phyloP scores from a whole-genome alignment of 164 flowering plant genomes.

The Macadamia integrifolia region DNA sequence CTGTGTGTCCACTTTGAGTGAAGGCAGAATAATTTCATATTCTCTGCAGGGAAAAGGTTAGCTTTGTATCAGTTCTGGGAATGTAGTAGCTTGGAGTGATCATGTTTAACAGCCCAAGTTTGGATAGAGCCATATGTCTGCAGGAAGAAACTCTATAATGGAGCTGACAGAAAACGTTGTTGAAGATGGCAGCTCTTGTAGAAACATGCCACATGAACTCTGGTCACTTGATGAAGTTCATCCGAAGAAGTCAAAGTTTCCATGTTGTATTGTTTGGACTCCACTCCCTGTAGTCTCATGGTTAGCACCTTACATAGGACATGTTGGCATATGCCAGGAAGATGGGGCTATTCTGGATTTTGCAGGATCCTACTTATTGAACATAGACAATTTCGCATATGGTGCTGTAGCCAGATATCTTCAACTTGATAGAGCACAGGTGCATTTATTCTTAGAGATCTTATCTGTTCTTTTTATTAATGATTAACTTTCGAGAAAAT shows the following conservation, averaged over 20 bases:
- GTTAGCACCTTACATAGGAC: slow-evolving; percentile 96
- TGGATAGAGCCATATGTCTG: slow-evolving; percentile 14
- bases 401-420: slow-evolving; percentile 80
- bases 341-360: slow-evolving; percentile 81
- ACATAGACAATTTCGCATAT: slow-evolving; percentile 70
- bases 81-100: slow-evolving; percentile 12
- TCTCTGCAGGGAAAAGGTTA: not conserved
- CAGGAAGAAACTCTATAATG: slow-evolving; percentile 32
- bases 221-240: slow-evolving; percentile 78
- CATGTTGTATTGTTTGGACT: slow-evolving; percentile 94
- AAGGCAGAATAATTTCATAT: not conserved
- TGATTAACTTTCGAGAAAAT: not conserved
- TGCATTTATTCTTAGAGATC: slow-evolving; percentile 13
- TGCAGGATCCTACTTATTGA: slow-evolving; percentile 74
- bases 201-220: slow-evolving; percentile 37
- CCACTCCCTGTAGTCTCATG: slow-evolving; percentile 95
- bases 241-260: slow-evolving; percentile 63
- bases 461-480: not conserved
- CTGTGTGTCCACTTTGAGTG: not conserved
- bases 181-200: slow-evolving; percentile 23
- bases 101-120: slow-evolving; percentile 8
- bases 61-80: not conserved
- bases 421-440: slow-evolving; percentile 78
- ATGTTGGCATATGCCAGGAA: slow-evolving; percentile 91
- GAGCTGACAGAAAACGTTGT: slow-evolving; percentile 27